These are phyloP conservation scores for Termitomyces sp. DNA, from an alignment of 768 basidiomycete species.

Conservation along the genomic window DNA sequence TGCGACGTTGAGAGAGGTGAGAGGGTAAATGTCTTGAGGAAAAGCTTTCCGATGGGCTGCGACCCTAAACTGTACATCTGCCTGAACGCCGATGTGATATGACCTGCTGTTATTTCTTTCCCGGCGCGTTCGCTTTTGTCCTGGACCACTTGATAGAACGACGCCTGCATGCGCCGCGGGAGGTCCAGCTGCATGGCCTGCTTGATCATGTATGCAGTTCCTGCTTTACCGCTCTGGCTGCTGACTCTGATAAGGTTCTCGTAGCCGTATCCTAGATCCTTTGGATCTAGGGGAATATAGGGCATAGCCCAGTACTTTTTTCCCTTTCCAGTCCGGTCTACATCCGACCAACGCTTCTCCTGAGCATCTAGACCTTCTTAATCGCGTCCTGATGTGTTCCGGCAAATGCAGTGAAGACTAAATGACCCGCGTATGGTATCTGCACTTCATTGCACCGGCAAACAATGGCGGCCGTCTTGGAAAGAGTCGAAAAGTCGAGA, in stretches of 20 bases:
- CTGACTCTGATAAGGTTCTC: constrained; percentile 88
- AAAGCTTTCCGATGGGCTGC: constrained; percentile 59
- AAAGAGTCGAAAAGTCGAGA: constrained; percentile 72
- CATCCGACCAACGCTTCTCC: constrained; percentile 42
- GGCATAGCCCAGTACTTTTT: constrained; percentile 67
- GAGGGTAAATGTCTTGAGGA: constrained; percentile 57
- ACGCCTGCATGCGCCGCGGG: constrained; percentile 76
- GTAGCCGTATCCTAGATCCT: constrained; percentile 78
- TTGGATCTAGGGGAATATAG: constrained; percentile 81
- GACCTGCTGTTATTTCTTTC: constrained; percentile 72
- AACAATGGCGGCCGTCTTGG: constrained; percentile 68
- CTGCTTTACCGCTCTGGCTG: constrained; percentile 84
- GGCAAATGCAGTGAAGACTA: constrained; percentile 87
- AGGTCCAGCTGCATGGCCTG: constrained; percentile 69
- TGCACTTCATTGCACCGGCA: constrained; percentile 77
- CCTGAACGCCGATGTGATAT: constrained; percentile 70
- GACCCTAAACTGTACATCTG: constrained; percentile 58
- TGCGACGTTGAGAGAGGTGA: constrained; percentile 32
- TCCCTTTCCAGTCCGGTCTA: constrained; percentile 36
- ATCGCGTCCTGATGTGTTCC: constrained; percentile 84
- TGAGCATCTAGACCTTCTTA: constrained; percentile 80
- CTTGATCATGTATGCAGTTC: constrained; percentile 79
- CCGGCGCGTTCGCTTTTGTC: constrained; percentile 66
- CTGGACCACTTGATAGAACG: constrained; percentile 78
- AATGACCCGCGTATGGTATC: constrained; percentile 77